These are phyloP conservation scores for Favolaschia claudopus DNA, from an alignment of 768 basidiomycete genomes.

Conservation along the genomic window DNA sequence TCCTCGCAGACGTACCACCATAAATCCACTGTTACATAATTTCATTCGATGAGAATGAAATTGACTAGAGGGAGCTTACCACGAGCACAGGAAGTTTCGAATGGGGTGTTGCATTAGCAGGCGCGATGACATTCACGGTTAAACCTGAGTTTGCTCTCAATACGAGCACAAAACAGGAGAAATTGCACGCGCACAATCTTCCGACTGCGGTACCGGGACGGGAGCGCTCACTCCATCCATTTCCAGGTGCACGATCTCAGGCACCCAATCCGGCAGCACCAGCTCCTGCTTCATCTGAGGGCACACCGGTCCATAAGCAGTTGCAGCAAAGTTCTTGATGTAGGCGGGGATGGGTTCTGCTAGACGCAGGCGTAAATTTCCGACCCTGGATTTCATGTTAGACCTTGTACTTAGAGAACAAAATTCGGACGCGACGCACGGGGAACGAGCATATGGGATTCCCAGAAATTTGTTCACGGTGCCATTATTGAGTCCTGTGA, in stretches of 20 bases:
- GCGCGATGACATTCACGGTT: constrained; percentile 52
- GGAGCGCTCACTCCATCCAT: background rate
- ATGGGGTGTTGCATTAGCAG: constrained; percentile 37
- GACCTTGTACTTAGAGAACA: background rate
- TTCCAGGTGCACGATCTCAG: background rate
- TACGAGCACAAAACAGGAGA: background rate
- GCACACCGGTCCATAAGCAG: constrained; percentile 37
- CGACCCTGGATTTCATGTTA: constrained; percentile 21
- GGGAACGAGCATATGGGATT: constrained; percentile 41
- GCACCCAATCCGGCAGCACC: background rate
- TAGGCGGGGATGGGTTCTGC: constrained; percentile 33
- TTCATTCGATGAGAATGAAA: background rate
- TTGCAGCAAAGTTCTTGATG: constrained; percentile 32
- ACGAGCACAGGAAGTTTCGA: constrained; percentile 52
- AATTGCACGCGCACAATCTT: constrained; percentile 3
- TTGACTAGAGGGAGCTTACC: constrained; percentile 33
- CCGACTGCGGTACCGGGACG: background rate
- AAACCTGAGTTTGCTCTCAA: constrained; percentile 35
- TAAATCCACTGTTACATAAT: constrained; percentile 42
- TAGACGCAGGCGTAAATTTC: constrained; percentile 23
- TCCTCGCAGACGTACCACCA: constrained; percentile 30
- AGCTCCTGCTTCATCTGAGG: constrained; percentile 27
- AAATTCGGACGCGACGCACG: constrained; percentile 29
- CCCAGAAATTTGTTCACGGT: constrained; percentile 35
- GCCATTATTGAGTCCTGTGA: constrained; percentile 33